Base-by-base conservation (phyloP, 1,284 basidiomycete species). In the Pisolithus thermaeus region DNA sequence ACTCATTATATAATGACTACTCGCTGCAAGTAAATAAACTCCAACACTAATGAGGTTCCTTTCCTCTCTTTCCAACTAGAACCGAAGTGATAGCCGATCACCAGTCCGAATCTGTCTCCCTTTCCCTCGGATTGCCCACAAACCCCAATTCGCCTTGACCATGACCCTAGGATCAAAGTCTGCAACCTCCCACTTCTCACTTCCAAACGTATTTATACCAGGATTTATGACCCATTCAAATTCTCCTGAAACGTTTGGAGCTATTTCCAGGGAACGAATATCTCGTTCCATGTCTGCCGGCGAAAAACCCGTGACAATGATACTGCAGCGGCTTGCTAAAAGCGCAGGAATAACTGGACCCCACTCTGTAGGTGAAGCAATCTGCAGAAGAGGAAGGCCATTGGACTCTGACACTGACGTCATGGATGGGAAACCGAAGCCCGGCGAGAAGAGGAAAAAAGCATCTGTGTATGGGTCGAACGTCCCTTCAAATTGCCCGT, bases 211-310 rank as follows among this genome's bases (percentile, higher is more conserved):
- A 70, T 99, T 99, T 61, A 91, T 90, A 3, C 97, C 97, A 4
- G 97, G 97, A 0, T 88, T 94, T 56, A 99, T 74, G 28, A 99
- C 78, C 90, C 96, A 96, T 67, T 99, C 97, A 65, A 98, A 99
- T 74, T 98, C 93, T 46, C 92, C 90, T 32, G 87, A 85, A 22
- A 99, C 88, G 38, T 87, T 92, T 20, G 90, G 84, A n/a, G 90
- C 89, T 27, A 76, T 81, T 30, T 90, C 86, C 35, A 99, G 77
- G 5, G 92, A 91, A 47, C 89, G 82, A 49, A 99, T 86, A 64
- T 99, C 97, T 51, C 97, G 78, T 68, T 98, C 93, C 7, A 99
- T 83, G 64, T 99, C 97, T 14, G 91, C 81, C 0, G 97, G 97
- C 1, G 91, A 95, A 74, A 99, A 99, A 3, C 96, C 97, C 4